Conservation (phyloP, 345 rosid species). For the Populus ilicifolia region DNA sequence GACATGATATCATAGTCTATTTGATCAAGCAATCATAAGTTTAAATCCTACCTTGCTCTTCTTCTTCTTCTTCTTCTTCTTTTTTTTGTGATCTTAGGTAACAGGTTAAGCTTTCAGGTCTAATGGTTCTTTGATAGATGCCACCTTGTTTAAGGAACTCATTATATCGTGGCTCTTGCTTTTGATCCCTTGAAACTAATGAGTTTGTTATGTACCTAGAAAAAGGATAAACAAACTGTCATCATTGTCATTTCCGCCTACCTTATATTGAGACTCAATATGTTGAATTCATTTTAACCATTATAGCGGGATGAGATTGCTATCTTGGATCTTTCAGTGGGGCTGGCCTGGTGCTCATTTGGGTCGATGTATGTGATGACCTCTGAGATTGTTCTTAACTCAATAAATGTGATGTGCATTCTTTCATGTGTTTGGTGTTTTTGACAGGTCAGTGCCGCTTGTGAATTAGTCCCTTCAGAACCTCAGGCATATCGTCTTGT, state of each 20-base stretch:
- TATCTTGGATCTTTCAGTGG: background rate
- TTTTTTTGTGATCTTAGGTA: too few relatives aligned
- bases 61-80: too few relatives aligned
- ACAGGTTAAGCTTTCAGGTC: too few relatives aligned
- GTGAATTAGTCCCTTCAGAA: constrained; percentile 21
- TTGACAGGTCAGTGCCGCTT: constrained; percentile 18
- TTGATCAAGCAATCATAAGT: too few relatives aligned
- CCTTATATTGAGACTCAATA: background rate
- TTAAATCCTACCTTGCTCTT: too few relatives aligned
- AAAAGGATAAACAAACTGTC: too few relatives aligned
- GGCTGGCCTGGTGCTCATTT: background rate
- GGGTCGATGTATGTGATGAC: background rate
- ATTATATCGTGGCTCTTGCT: too few relatives aligned
- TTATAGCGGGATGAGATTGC: background rate
- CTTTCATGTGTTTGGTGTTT: background rate
- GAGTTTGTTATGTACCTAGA: too few relatives aligned
- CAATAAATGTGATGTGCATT: background rate
- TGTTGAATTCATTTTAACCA: background rate
- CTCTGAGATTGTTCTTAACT: background rate
- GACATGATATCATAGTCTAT: too few relatives aligned
- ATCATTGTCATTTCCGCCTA: background rate
- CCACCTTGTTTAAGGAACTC: too few relatives aligned
- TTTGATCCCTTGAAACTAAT: too few relatives aligned
- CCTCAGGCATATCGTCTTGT: constrained; percentile 47
- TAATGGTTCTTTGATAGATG: too few relatives aligned